Percentiles rank a stretch among this genome's conserved stretches.
Evolutionary conservation across 2,329 filamentous ascomycete genomes (phyloP).

Genomic region (Onygenales sp.): DNA sequence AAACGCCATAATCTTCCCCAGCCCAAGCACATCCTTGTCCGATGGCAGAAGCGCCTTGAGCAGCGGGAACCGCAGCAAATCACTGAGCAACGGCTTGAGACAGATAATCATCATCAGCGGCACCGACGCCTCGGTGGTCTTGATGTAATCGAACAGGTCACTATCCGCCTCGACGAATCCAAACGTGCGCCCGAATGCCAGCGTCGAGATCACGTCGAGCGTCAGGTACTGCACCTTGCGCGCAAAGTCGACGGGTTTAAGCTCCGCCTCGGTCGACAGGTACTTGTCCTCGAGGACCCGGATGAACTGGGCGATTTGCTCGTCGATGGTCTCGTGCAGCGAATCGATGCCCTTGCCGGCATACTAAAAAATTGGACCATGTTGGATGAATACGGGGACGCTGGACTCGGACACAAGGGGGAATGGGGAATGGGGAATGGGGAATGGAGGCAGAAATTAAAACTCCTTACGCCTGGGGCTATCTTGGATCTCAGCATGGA

Average conservation of each 20-base stretch:
- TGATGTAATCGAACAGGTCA: conserved; percentile 33
- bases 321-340: conserved; percentile 42
- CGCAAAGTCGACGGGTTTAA: conserved; percentile 35
- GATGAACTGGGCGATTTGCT: conserved; percentile 38
- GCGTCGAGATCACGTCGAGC: conserved; percentile 46
- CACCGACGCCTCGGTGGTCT: conserved; percentile 18
- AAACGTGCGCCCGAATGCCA: conserved; percentile 43
- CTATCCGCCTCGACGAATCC: conserved; percentile 36
- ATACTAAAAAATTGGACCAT: conserved; percentile 26
- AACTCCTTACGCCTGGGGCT: conserved; percentile 1
- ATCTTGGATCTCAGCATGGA: conserved; percentile 3
- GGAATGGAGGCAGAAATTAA: background rate
- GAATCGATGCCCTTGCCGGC: conserved; percentile 46
- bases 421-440: background rate
- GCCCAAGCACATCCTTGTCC: conserved; percentile 13
- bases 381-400: background rate
- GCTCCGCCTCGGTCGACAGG: conserved; percentile 21
- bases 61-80: conserved; percentile 11
- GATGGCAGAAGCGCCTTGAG: conserved; percentile 11
- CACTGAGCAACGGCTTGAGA: conserved; percentile 11
- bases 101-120: conserved; percentile 10
- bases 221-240: conserved; percentile 45
- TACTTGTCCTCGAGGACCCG: conserved; percentile 41
- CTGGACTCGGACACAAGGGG: background rate
- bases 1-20: conserved; percentile 16